These are phyloP conservation scores for Populus euphratica DNA, from an alignment of 345 rosid genomes.

Conservation along the genomic window DNA sequence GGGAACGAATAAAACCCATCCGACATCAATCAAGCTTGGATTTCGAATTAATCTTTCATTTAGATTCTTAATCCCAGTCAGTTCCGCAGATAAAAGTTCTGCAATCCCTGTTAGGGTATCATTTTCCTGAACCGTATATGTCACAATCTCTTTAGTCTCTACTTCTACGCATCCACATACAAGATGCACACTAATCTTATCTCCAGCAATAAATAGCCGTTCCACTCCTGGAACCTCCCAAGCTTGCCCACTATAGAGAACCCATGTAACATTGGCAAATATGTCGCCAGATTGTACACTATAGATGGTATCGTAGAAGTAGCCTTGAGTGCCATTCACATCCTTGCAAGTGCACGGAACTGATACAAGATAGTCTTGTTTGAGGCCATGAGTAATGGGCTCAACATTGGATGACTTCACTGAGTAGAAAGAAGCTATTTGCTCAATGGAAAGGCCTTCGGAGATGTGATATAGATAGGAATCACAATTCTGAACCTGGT, in stretches of 20 bases:
- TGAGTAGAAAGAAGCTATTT: conserved; percentile 24
- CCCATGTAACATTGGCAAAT: not conserved
- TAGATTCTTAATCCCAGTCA: conserved; percentile 13
- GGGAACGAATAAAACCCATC: not conserved
- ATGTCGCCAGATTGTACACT: conserved; percentile 10
- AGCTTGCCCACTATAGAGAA: conserved; percentile 27
- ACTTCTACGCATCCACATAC: conserved; percentile 29
- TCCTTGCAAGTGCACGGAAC: conserved; percentile 38
- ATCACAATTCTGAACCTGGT: conserved; percentile 14
- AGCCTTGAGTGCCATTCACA: conserved; percentile 30
- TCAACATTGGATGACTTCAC: conserved; percentile 22
- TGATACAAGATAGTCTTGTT: conserved; percentile 25
- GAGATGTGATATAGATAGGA: conserved; percentile 33
- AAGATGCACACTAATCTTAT: conserved; percentile 11
- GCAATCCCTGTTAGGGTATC: conserved; percentile 27
- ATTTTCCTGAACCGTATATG: conserved; percentile 29
- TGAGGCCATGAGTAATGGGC: conserved; percentile 18
- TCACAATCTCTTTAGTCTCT: conserved; percentile 20
- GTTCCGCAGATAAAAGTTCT: conserved; percentile 19
- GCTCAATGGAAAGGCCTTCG: conserved; percentile 6
- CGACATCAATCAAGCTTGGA: conserved; percentile 26
- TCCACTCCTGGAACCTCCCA: conserved; percentile 21
- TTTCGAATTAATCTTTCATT: conserved; percentile 14
- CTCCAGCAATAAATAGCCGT: conserved; percentile 16
- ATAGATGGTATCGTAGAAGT: conserved; percentile 29